These are phyloP conservation scores for Ogataea kodamae DNA, from an alignment of 805 yeast genomes.

Conservation along the genomic window DNA sequence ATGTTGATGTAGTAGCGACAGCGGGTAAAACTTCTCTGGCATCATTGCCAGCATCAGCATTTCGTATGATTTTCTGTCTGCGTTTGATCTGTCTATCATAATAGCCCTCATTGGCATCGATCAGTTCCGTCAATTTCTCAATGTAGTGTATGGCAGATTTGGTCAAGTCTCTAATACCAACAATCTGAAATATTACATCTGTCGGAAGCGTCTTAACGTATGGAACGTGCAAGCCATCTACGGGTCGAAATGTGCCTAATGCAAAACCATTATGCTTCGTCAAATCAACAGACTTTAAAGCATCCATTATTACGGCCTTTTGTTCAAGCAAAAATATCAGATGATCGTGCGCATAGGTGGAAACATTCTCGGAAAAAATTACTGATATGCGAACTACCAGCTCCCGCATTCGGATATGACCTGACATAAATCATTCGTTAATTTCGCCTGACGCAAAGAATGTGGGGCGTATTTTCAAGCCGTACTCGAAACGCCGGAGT, in stretches of 20 bases:
- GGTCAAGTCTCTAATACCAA: conserved; percentile 52
- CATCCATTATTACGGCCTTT: conserved; percentile 4
- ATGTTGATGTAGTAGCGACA: conserved; percentile 25
- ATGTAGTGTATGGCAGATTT: conserved; percentile 48
- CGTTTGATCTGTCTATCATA: conserved; percentile 48
- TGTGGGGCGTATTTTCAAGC: too few relatives aligned
- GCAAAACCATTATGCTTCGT: conserved; percentile 11
- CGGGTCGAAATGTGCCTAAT: conserved; percentile 13
- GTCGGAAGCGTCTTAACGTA: conserved; percentile 6
- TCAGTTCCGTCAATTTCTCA: conserved; percentile 49
- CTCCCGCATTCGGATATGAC: conserved; percentile 1
- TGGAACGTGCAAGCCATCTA: background rate
- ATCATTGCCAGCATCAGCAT: conserved; percentile 44
- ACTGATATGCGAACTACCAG: conserved; percentile 3
- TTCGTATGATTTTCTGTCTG: conserved; percentile 38
- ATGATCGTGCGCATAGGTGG: conserved; percentile 7
- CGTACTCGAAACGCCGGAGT: too few relatives aligned
- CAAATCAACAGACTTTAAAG: conserved; percentile 3
- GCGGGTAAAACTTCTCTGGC: conserved; percentile 7
- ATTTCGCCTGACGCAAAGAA: conserved; percentile 3
- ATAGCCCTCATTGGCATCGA: conserved; percentile 58
- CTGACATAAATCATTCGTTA: conserved; percentile 5
- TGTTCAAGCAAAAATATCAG: conserved; percentile 5
- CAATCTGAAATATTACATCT: conserved; percentile 48
- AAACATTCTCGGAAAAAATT: conserved; percentile 4